Conservation (phyloP, 2,329 filamentous ascomycete genomes). For the Claviceps sp. region DNA sequence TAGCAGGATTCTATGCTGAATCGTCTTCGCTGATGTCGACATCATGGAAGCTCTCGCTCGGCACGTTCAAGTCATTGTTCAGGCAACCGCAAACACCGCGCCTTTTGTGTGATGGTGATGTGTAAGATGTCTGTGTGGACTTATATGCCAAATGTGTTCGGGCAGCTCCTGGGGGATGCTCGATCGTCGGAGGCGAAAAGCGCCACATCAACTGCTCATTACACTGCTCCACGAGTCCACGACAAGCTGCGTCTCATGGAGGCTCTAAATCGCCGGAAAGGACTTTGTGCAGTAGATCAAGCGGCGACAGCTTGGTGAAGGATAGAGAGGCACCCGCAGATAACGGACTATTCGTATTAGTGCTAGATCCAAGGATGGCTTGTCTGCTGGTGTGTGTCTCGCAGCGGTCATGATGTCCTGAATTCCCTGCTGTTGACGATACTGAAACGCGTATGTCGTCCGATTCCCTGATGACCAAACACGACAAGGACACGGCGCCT, state of each 20-base stretch:
- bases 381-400: conserved; percentile 1
- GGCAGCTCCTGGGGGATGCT: not conserved
- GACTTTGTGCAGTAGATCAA: not conserved
- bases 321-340: not conserved
- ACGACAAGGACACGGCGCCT: too few species aligned
- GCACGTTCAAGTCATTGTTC: not conserved
- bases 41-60: not conserved
- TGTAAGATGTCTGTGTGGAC: too few species aligned
- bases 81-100: not conserved
- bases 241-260: not conserved
- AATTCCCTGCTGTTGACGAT: not conserved
- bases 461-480: too few species aligned
- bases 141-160: not conserved
- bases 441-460: not conserved
- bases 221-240: not conserved
- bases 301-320: not conserved
- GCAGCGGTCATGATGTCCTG: not conserved
- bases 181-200: not conserved
- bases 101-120: not conserved
- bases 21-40: not conserved
- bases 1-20: not conserved
- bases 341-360: not conserved
- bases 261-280: not conserved
- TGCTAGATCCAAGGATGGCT: not conserved
- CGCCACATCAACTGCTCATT: not conserved